Evolutionary conservation across 495 filamentous ascomycete genomes (phyloP).

Genomic region (Arthonia radiata): DNA sequence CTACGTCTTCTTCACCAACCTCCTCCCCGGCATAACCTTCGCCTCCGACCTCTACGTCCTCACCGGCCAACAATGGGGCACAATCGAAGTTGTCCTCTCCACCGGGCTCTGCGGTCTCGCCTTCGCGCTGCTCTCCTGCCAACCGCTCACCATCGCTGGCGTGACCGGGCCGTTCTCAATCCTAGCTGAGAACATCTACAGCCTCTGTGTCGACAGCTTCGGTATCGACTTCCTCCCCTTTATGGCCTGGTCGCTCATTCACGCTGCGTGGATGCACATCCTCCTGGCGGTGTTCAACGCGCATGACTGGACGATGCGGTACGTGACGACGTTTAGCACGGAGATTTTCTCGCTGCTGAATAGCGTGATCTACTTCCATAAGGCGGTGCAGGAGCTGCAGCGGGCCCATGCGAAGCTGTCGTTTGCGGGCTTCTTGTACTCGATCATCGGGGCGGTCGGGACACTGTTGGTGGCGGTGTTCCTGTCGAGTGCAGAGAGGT

Average conservation of each 20-base stretch:
- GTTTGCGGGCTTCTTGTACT: slow-evolving; percentile 46
- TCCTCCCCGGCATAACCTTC: slow-evolving; percentile 50
- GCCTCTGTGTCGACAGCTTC: slow-evolving; percentile 30
- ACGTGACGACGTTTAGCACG: slow-evolving; percentile 46
- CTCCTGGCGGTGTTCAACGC: slow-evolving; percentile 46
- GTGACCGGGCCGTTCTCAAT: slow-evolving; percentile 55
- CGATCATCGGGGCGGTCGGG: slow-evolving; percentile 41
- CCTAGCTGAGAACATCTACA: slow-evolving; percentile 44
- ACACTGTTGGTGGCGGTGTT: slow-evolving; percentile 44
- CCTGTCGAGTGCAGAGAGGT: slow-evolving; percentile 36
- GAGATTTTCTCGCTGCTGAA: slow-evolving; percentile 51
- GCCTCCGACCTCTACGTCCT: slow-evolving; percentile 41
- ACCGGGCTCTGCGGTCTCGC: slow-evolving; percentile 43
- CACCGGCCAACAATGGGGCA: slow-evolving; percentile 41
- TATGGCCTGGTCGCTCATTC: slow-evolving; percentile 53
- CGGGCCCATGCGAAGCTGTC: slow-evolving; percentile 30
- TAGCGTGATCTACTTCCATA: slow-evolving; percentile 53
- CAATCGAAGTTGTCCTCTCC: slow-evolving; percentile 47
- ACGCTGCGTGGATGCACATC: slow-evolving; percentile 46
- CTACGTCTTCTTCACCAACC: slow-evolving; percentile 53
- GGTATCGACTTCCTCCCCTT: slow-evolving; percentile 40
- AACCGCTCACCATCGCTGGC: slow-evolving; percentile 47
- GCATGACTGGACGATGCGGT: slow-evolving; percentile 56
- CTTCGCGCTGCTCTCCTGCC: slow-evolving; percentile 41
- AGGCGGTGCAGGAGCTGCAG: slow-evolving; percentile 43